These are phyloP conservation scores for Coniochaeta ligniaria DNA, from an alignment of 2,329 filamentous ascomycete genomes.

Conservation along the genomic window DNA sequence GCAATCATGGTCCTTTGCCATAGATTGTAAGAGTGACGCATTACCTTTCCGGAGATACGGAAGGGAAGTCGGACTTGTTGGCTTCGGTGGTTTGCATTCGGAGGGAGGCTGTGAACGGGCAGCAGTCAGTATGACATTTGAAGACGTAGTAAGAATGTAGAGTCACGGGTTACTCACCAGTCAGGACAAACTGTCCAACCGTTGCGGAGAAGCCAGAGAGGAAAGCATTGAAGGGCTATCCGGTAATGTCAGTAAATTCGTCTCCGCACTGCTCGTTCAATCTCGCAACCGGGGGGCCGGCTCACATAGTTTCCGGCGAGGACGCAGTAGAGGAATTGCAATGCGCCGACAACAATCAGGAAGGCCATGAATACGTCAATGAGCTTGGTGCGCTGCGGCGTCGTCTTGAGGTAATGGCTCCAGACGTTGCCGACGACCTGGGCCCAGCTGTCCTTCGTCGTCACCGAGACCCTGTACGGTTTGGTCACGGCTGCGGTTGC, in stretches of 20 bases:
- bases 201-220: conserved; percentile 90
- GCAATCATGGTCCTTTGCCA: neutral
- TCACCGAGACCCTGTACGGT: conserved; percentile 1
- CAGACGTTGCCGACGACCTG: conserved; percentile 65
- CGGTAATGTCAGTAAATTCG: conserved; percentile 3
- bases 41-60: conserved; percentile 74
- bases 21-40: neutral
- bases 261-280: neutral
- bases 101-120: conserved; percentile 48
- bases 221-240: conserved; percentile 96
- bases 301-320: conserved; percentile 90
- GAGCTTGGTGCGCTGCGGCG: conserved; percentile 85
- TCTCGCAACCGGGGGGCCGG: neutral
- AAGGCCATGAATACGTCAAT: conserved; percentile 89
- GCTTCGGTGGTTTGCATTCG: conserved; percentile 86
- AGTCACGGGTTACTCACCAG: conserved; percentile 49
- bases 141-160: neutral
- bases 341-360: conserved; percentile 72
- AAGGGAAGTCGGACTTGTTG: conserved; percentile 71
- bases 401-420: conserved; percentile 71
- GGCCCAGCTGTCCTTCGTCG: conserved; percentile 25
- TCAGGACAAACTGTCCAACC: conserved; percentile 95
- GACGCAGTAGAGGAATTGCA: conserved; percentile 92
- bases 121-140: neutral
- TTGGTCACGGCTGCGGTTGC: conserved; percentile 8